Conservation (phyloP, 2,329 filamentous ascomycete species). For the Mycosphaerella sp. region DNA sequence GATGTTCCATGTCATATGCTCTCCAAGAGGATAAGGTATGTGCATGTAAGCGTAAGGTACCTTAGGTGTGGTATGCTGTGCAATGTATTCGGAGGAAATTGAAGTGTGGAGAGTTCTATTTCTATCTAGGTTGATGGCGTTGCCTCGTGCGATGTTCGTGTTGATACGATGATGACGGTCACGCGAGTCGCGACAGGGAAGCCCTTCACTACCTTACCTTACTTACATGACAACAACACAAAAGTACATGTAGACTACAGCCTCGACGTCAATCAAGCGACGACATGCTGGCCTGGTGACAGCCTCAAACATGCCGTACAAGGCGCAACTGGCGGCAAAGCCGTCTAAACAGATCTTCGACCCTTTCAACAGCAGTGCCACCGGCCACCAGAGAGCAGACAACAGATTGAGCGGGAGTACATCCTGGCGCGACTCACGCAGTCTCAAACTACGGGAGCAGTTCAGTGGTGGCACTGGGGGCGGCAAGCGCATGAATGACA, state of each 20-base stretch:
- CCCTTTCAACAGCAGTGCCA: slow-evolving; percentile 92
- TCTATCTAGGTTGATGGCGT: too few species aligned
- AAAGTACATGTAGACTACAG: slow-evolving; percentile 6
- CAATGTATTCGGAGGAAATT: too few species aligned
- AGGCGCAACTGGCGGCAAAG: slow-evolving; percentile 26
- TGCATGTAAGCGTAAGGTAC: too few species aligned
- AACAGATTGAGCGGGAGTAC: slow-evolving; percentile 55
- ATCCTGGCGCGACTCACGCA: slow-evolving; percentile 66
- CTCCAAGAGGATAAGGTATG: not conserved
- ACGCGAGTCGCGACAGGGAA: too few species aligned
- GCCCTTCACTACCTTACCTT: too few species aligned
- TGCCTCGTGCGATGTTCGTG: too few species aligned
- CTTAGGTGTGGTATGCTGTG: not conserved
- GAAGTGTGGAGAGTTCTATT: too few species aligned
- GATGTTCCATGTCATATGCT: not conserved
- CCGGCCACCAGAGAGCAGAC: slow-evolving; percentile 71
- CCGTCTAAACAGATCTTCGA: slow-evolving; percentile 28
- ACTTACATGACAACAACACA: slow-evolving; percentile 1
- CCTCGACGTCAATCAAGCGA: too few species aligned
- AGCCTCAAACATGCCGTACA: slow-evolving; percentile 16
- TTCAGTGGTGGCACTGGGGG: slow-evolving; percentile 55
- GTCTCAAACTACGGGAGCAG: slow-evolving; percentile 63
- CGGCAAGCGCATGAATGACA: slow-evolving; percentile 55
- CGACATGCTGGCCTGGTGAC: not conserved
- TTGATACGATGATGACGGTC: too few species aligned